phyloP scores from a whole-genome alignment of 1,284 basidiomycete genomes.

The Irpex lacteus region DNA sequence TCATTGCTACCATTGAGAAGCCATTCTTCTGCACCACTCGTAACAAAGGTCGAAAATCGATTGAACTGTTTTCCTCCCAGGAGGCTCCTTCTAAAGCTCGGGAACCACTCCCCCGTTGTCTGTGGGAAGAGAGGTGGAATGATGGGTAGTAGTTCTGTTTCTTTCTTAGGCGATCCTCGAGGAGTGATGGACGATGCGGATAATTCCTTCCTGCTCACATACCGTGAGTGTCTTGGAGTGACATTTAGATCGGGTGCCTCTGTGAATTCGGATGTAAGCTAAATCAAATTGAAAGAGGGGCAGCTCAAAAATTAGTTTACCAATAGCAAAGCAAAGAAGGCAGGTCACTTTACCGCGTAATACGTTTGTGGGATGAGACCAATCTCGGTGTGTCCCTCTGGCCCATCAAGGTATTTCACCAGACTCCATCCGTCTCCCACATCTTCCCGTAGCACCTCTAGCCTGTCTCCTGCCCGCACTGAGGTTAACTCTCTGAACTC shows the following conservation, averaged over 20 bases:
- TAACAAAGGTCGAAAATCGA: conserved; percentile 82
- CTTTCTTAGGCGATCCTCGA: conserved; percentile 41
- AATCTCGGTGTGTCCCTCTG: conserved; percentile 41
- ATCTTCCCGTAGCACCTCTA: conserved; percentile 64
- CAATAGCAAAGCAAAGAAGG: background rate
- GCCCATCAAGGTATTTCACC: conserved; percentile 33
- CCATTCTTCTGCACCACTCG: conserved; percentile 81
- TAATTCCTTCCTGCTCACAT: conserved; percentile 34
- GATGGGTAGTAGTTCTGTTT: conserved; percentile 24
- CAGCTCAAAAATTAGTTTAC: too few relatives aligned
- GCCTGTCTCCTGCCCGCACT: conserved; percentile 60
- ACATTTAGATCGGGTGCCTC: conserved; percentile 44
- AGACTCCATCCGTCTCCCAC: conserved; percentile 77
- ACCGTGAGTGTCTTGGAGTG: conserved; percentile 23
- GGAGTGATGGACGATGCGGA: conserved; percentile 53
- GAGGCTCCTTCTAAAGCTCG: conserved; percentile 67
- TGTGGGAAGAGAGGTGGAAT: conserved; percentile 56
- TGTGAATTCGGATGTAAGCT: conserved; percentile 65
- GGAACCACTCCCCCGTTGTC: conserved; percentile 74
- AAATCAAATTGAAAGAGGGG: background rate
- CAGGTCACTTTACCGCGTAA: conserved; percentile 60
- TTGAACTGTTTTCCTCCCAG: conserved; percentile 77
- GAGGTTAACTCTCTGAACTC: conserved; percentile 65
- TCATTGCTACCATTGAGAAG: conserved; percentile 54
- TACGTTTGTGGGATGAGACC: conserved; percentile 70